Percentiles rank a stretch among this genome's conserved stretches.
Evolutionary conservation across 495 filamentous ascomycete species (phyloP).

Genomic region (Talaromyces adpressus): DNA sequence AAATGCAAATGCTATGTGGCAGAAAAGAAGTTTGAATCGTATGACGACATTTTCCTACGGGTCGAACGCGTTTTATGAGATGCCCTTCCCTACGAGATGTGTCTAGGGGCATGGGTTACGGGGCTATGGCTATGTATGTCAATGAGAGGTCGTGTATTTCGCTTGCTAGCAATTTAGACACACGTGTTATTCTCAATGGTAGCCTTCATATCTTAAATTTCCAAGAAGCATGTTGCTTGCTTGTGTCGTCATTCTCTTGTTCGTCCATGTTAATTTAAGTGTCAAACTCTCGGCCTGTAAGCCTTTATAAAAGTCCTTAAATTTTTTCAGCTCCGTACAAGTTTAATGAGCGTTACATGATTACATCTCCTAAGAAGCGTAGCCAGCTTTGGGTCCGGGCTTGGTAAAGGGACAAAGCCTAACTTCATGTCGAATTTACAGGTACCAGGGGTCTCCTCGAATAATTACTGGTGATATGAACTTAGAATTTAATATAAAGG

Average conservation of each 20-base stretch:
- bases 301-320: no score
- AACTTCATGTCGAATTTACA: no score
- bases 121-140: no score
- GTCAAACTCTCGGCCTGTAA: not conserved
- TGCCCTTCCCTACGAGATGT: not conserved
- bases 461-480: not conserved
- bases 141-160: not conserved
- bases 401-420: no score
- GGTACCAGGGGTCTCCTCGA: not conserved
- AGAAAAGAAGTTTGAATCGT: not conserved
- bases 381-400: no score
- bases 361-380: no score
- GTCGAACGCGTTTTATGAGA: not conserved
- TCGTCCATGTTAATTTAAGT: not conserved
- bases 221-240: not conserved
- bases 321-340: no score
- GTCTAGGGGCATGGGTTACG: not conserved
- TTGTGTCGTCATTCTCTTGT: not conserved
- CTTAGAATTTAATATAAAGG: not conserved
- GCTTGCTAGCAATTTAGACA: not conserved
- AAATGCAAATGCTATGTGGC: not conserved
- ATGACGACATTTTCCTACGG: not conserved
- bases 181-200: no score
- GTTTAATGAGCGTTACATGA: no score
- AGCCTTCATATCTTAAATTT: no score